These are phyloP conservation scores for Pythium grandisporangium DNA, from an alignment of 352 stramenopile species.

Conservation along the genomic window DNA sequence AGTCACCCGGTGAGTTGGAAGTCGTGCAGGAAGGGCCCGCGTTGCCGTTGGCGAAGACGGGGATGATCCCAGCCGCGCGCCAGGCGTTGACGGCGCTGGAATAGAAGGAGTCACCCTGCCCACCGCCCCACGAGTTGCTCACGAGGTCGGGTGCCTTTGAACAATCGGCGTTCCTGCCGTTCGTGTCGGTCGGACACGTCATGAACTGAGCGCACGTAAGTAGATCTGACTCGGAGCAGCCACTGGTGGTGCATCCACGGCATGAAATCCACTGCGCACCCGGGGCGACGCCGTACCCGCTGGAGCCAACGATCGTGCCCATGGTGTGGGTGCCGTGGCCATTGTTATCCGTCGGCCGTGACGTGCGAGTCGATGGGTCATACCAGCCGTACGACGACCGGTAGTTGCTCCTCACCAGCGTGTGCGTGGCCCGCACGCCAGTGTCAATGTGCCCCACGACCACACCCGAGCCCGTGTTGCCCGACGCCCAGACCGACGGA, in stretches of 20 bases:
- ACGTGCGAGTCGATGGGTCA: conserved; percentile 11
- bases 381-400: conserved; percentile 19
- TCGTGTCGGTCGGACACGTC: conserved; percentile 16
- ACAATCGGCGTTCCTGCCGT: conserved; percentile 15
- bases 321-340: conserved; percentile 26
- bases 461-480: conserved; percentile 14
- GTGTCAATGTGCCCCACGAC: conserved; percentile 24
- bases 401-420: conserved; percentile 14
- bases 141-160: conserved; percentile 21
- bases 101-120: conserved; percentile 7
- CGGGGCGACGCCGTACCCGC: conserved; percentile 26
- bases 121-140: conserved; percentile 23
- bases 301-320: conserved; percentile 19
- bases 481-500: conserved; percentile 15
- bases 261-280: conserved; percentile 25
- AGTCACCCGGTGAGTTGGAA: conserved; percentile 13
- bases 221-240: conserved; percentile 11
- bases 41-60: conserved; percentile 23
- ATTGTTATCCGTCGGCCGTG: conserved; percentile 10
- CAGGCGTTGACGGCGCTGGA: conserved; percentile 11
- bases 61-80: conserved; percentile 17
- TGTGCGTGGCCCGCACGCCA: conserved; percentile 17
- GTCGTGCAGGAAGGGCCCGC: conserved; percentile 11
- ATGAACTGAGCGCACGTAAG: conserved; percentile 27
- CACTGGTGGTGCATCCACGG: conserved; percentile 6